Conservation (phyloP, 75 land plant genomes). For the Picea glauca region DNA sequence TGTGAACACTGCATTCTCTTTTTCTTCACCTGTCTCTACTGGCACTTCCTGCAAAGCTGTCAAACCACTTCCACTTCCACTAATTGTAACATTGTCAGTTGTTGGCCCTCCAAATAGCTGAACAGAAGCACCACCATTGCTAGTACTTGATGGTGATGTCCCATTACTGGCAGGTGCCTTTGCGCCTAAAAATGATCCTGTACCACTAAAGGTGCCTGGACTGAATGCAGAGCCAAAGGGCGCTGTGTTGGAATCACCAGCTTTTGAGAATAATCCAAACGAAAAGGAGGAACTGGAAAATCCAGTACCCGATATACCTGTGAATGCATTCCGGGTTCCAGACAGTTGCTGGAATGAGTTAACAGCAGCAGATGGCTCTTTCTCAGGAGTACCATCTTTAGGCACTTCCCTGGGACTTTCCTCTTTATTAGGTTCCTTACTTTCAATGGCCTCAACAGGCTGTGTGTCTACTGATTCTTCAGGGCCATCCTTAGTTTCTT, state of each 20-base stretch:
- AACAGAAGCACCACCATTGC: conserved; percentile 6
- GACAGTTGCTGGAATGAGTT: conserved; percentile 38
- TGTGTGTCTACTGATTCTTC: neutral
- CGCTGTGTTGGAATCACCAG: conserved; percentile 12
- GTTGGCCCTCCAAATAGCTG: conserved; percentile 28
- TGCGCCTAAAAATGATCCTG: conserved; percentile 1
- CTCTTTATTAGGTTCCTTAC: conserved; percentile 9
- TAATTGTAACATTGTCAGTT: conserved; percentile 7
- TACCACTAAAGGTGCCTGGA: neutral
- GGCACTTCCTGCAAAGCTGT: conserved; percentile 30
- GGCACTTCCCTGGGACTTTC: neutral
- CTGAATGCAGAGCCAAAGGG: neutral
- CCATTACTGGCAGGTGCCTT: neutral
- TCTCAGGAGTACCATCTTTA: neutral
- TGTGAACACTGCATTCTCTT: conserved; percentile 39
- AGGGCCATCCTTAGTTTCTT: neutral
- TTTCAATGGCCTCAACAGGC: neutral
- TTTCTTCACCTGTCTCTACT: conserved; percentile 48
- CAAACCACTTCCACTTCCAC: neutral
- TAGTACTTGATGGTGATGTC: conserved; percentile 11
- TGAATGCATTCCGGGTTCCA: conserved; percentile 31
- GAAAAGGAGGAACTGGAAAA: conserved; percentile 24
- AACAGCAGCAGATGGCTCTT: conserved; percentile 6
- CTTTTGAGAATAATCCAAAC: conserved; percentile 14
- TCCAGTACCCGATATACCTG: conserved; percentile 41